Evolutionary conservation across 345 rosid genomes (phyloP).

Genomic region (Iberis pinnata): DNA sequence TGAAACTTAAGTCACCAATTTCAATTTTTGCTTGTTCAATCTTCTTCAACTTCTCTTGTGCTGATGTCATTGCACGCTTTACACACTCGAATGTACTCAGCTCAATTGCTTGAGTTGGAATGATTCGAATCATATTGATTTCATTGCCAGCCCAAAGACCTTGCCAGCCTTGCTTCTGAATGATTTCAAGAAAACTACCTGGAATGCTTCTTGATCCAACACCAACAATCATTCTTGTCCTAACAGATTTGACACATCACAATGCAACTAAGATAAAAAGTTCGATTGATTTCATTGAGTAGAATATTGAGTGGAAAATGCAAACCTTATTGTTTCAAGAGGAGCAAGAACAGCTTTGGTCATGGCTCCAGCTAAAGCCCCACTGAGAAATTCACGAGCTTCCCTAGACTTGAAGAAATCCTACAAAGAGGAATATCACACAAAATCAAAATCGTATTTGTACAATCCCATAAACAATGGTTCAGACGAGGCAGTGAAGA

Average conservation of each 20-base stretch:
- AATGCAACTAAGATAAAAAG: background rate
- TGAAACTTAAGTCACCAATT: constrained; percentile 54
- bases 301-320: background rate
- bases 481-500: too few species aligned
- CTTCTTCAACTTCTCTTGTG: constrained; percentile 61
- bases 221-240: constrained; percentile 98
- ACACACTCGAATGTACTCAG: constrained; percentile 85
- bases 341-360: constrained; percentile 98
- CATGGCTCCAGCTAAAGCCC: constrained; percentile 98
- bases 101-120: constrained; percentile 99
- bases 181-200: constrained; percentile 79
- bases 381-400: constrained; percentile 89
- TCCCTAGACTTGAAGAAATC: constrained; percentile 61
- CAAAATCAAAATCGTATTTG: background rate
- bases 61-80: constrained; percentile 71
- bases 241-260: constrained; percentile 28
- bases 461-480: too few species aligned
- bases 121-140: constrained; percentile 82
- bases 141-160: constrained; percentile 99
- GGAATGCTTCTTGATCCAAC: constrained; percentile 83
- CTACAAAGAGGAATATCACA: constrained; percentile 29
- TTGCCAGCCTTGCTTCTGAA: constrained; percentile 92
- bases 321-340: constrained; percentile 87
- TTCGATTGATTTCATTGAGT: background rate
- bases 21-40: constrained; percentile 47